phyloP scores from a whole-genome alignment of 169 alveolate species.

The Babesia bigemina region DNA sequence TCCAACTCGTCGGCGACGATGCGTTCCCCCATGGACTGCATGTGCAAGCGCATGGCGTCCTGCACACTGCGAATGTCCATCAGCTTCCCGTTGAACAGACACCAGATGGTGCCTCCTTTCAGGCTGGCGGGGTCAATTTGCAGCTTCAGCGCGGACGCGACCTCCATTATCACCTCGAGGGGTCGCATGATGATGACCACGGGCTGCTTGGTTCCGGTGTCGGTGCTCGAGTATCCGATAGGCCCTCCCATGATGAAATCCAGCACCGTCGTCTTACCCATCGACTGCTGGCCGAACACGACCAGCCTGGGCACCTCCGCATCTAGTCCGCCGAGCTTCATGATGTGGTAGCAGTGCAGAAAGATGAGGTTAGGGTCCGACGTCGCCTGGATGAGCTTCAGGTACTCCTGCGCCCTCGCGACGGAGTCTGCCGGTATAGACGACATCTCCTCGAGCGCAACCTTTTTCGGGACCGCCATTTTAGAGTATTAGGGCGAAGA shows the following conservation, averaged over 20 bases:
- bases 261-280: constrained; percentile 89
- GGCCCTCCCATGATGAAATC: constrained; percentile 91
- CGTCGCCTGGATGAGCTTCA: constrained; percentile 60
- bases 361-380: constrained; percentile 81
- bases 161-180: constrained; percentile 29
- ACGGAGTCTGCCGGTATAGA: constrained; percentile 51
- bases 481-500: background rate
- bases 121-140: background rate
- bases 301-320: constrained; percentile 89
- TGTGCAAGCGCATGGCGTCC: constrained; percentile 79
- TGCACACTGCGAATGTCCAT: constrained; percentile 79
- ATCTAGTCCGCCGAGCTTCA: constrained; percentile 82
- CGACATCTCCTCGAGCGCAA: constrained; percentile 60
- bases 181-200: constrained; percentile 84
- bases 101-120: constrained; percentile 15
- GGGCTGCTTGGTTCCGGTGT: constrained; percentile 90
- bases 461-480: constrained; percentile 16
- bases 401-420: constrained; percentile 56
- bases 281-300: constrained; percentile 89
- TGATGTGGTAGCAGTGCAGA: constrained; percentile 80
- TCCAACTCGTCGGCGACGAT: constrained; percentile 81
- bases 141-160: constrained; percentile 22
- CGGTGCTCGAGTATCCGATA: constrained; percentile 86
- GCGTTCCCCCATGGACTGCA: constrained; percentile 76
- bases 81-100: constrained; percentile 66